Base-by-base conservation (phyloP, 305 asterid species). In the Fraxinus floribunda region DNA sequence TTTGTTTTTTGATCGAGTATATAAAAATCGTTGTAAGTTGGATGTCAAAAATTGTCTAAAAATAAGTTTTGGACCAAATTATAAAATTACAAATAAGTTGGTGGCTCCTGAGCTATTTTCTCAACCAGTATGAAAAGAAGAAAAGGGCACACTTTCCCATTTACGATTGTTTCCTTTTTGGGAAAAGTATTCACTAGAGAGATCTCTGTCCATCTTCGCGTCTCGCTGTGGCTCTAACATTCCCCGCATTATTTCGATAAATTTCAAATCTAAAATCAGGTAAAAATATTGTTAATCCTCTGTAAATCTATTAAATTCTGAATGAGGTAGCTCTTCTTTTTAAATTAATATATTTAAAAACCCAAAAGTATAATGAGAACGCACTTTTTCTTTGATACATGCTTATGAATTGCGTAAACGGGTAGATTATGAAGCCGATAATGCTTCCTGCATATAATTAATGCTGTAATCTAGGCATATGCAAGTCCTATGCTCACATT, bases 251-350 rank as follows among this genome's bases (percentile, higher is more conserved):
- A 76, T 66, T 68, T 11, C 77, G 11, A 71, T 77, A 76, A 75
- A 79, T 79, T 82, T 62, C 71, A 26, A 83, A 77, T 78, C 85
- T 78, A 20, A 80, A 81, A 68, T 85, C 84, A 86, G 86, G 90
- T 83, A 80, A 9, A 13, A 32, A 32, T 66, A n/a, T 60, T 70
- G 38, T 22, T 5, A 39, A n/a, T 75, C 49, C 77, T 55, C 77
- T 79, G 36, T 11, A 52, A 55, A 66, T 44, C 24, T 57, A 57
- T 57, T 57, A 57, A 57, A 57, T 57, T 11, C 20, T 35, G 72
- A 24, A 64, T 64, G 35, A 62, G 72, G n/a, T 64, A 20, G 72
- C 35, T 20, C 6, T 62, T 24, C 5, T 62, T 62, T 32, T 20
- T 8, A 64, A 24, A 57, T 57, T 57, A 30, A 57, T 64, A n/a